These are phyloP conservation scores for Geotrichum candidum DNA, from an alignment of 1,139 yeast species.

Conservation along the genomic window DNA sequence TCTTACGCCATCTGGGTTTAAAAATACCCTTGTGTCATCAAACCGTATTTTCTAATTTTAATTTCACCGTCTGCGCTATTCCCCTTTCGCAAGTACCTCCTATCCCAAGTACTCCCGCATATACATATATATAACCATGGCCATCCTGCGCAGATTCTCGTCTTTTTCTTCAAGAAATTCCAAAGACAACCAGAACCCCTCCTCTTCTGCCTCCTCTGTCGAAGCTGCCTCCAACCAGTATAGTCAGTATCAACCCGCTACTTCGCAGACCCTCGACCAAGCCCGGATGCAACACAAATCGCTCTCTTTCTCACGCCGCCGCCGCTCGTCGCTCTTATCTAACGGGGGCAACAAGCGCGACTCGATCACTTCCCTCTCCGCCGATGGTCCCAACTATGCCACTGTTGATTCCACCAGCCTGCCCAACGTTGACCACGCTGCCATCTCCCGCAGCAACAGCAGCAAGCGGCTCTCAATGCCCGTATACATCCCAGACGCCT, in stretches of 20 bases:
- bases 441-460: background rate
- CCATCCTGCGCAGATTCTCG: background rate
- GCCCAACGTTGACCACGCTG: background rate
- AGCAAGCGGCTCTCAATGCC: background rate
- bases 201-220: background rate
- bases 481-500: background rate
- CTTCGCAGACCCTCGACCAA: background rate
- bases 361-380: background rate
- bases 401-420: background rate
- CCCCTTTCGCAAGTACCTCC: background rate
- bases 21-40: too few relatives aligned
- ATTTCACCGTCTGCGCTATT: background rate
- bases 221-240: background rate
- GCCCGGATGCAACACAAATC: background rate
- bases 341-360: background rate
- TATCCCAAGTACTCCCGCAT: background rate
- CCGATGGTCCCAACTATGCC: background rate
- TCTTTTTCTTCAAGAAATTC: conserved; percentile 3
- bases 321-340: background rate
- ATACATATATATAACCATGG: background rate
- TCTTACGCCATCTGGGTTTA: too few relatives aligned
- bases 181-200: background rate
- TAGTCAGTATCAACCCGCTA: background rate
- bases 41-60: background rate
- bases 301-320: background rate